Evolutionary conservation across 192 early-diverging fungal genomes (phyloP).

Genomic region (Backusella westeae): DNA sequence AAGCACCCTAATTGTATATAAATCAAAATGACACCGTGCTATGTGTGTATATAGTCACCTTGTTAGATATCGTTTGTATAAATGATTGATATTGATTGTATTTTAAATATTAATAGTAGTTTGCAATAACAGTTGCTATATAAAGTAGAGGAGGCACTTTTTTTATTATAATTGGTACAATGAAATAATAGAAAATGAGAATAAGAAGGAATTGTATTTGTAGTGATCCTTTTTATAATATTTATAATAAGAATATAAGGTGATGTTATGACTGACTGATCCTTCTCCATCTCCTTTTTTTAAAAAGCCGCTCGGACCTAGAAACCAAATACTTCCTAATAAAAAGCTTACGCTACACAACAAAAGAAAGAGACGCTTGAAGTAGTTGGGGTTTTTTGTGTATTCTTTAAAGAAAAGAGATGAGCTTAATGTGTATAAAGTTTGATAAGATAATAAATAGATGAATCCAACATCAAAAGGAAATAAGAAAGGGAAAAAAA

Average conservation of each 20-base stretch:
- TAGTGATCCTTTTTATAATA: not conserved
- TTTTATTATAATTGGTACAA: not conserved
- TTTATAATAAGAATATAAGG: not conserved
- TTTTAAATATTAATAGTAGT: not conserved
- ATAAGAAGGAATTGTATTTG: not conserved
- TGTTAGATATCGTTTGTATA: too few species aligned
- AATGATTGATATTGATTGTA: too few species aligned
- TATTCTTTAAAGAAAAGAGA: not conserved
- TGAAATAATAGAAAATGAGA: not conserved
- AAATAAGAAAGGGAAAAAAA: not conserved
- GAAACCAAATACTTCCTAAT: not conserved
- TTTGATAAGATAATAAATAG: not conserved
- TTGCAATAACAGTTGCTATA: not conserved
- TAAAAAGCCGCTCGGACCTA: constrained; percentile 1
- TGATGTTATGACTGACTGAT: constrained; percentile 4
- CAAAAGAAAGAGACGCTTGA: not conserved
- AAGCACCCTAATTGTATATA: not conserved
- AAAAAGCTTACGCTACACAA: not conserved
- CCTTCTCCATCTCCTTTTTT: constrained; percentile 4
- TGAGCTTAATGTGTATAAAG: not conserved
- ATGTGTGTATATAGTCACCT: not conserved
- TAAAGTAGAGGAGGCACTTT: not conserved
- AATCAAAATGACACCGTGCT: not conserved
- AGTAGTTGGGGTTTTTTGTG: not conserved
- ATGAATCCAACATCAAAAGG: not conserved